These are phyloP conservation scores for Hemileia vastatrix DNA, from an alignment of 1,284 basidiomycete genomes.

Conservation along the genomic window DNA sequence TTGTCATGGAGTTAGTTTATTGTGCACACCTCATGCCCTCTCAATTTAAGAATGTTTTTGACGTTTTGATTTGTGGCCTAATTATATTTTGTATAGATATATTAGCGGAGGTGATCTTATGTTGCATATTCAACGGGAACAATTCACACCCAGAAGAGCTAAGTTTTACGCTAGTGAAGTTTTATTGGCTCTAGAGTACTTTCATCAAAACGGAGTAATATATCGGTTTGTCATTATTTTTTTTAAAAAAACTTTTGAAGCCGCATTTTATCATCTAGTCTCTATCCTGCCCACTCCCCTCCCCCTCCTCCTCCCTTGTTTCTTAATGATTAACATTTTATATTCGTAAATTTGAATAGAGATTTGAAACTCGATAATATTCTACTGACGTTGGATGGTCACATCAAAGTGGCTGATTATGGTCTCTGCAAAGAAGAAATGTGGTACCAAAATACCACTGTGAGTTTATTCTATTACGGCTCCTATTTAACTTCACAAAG, in stretches of 20 bases:
- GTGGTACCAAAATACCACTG: constrained; percentile 91
- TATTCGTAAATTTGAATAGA: constrained; percentile 46
- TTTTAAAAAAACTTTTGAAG: no score
- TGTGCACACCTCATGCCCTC: neutral
- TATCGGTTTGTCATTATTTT: constrained; percentile 56
- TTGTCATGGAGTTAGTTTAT: constrained; percentile 59
- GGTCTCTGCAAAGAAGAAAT: constrained; percentile 99
- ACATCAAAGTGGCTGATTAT: constrained; percentile 98
- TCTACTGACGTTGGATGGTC: constrained; percentile 87
- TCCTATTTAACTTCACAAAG: no score
- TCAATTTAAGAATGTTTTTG: neutral
- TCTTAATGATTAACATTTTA: constrained; percentile 1
- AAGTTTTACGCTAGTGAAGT: constrained; percentile 99
- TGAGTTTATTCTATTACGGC: neutral
- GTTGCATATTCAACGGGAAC: constrained; percentile 70
- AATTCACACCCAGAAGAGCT: constrained; percentile 70
- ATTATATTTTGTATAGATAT: constrained; percentile 30
- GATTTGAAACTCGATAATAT: constrained; percentile 99
- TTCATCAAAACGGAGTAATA: constrained; percentile 96
- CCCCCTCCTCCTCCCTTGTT: neutral
- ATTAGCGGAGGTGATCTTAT: constrained; percentile 69
- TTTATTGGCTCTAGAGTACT: constrained; percentile 89
- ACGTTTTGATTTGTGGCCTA: neutral
- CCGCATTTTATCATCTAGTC: no score
- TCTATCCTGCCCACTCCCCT: no score